Conservation (phyloP, 2,329 filamentous ascomycete species). For the Cryphonectria nitschkei region DNA sequence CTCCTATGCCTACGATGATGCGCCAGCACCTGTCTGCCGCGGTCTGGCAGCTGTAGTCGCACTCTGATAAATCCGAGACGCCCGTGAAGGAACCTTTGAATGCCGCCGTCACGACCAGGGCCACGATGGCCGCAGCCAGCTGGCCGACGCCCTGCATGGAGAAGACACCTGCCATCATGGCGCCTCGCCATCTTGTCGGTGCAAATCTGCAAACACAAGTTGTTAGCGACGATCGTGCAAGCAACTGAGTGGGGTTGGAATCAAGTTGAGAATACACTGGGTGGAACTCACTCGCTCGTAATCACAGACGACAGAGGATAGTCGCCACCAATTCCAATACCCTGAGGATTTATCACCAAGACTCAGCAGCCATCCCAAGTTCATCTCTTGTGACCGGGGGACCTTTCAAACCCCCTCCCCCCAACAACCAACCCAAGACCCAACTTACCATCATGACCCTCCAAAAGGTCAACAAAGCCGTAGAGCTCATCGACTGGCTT, state of each 20-base stretch:
- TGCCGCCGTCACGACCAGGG: constrained; percentile 67
- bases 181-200: constrained; percentile 78
- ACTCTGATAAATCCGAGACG: constrained; percentile 49
- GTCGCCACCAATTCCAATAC: constrained; percentile 79
- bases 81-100: constrained; percentile 59
- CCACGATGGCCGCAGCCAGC: constrained; percentile 70
- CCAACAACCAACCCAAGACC: no score
- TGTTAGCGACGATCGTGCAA: constrained; percentile 18
- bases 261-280: background rate
- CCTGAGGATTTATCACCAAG: constrained; percentile 40
- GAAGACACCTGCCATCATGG: constrained; percentile 83
- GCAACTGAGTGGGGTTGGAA: background rate
- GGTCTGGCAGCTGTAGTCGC: constrained; percentile 64
- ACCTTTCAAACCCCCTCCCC: no score
- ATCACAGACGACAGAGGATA: constrained; percentile 82
- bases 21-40: constrained; percentile 84
- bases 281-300: constrained; percentile 65
- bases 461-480: constrained; percentile 72
- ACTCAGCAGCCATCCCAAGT: background rate
- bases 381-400: background rate
- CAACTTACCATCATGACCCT: constrained; percentile 65
- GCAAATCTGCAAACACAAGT: constrained; percentile 62
- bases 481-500: constrained; percentile 62
- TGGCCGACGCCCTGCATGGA: constrained; percentile 87
- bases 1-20: constrained; percentile 78